Base-by-base conservation (phyloP, 495 filamentous ascomycete species). In the Lineolata rhizophorae region DNA sequence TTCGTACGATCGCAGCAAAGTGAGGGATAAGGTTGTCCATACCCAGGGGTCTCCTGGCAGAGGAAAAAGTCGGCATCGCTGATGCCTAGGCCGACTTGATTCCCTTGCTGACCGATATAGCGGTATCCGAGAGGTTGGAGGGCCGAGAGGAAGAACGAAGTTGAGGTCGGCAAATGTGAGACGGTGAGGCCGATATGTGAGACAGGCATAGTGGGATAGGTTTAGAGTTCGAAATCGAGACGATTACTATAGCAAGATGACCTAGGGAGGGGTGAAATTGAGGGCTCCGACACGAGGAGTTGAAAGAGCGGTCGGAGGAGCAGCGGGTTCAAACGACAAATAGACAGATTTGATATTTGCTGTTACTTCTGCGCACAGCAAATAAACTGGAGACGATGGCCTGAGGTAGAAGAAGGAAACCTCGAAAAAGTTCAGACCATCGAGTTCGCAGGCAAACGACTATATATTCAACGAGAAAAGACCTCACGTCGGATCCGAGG, bases 71-170 rank as follows among this genome's bases (percentile, higher is more conserved):
- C 65, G 14, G 64, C 60, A 15, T 59, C 60, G 18, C 61, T 52
- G 14, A 57, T 58, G 12, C 68, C 68, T 41, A 73, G 63, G 12
- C 64, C 67, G 43, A 71, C 64, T 18, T 52, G 45, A 33, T 60
- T 42, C 12, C 53, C 50, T 30, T 48, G 49, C 20, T 50, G 42
- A 8, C 51, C 50, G 22, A 83, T 61, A 48, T 67, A 90, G 30
- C 62, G 62, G 35, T 87, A 70, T 14, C 76, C 76, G 13, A 90
- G 57, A 0, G 80, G 76, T 37, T 76, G 70, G 28, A 73, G 56
- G 41, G 80, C 64, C 37, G 72, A 63, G 3, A 83, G 64, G 51
- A 77, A 91, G 57, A 84, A 85, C 1, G 76, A 84, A 27, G 68
- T 71, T 5, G 78, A 73, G 13, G 69, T 70, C 5, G 79, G 69